Percentiles rank a stretch among this genome's conserved stretches.
Evolutionary conservation across 345 rosid species (phyloP).

Genomic region (Eutrema japonicum): DNA sequence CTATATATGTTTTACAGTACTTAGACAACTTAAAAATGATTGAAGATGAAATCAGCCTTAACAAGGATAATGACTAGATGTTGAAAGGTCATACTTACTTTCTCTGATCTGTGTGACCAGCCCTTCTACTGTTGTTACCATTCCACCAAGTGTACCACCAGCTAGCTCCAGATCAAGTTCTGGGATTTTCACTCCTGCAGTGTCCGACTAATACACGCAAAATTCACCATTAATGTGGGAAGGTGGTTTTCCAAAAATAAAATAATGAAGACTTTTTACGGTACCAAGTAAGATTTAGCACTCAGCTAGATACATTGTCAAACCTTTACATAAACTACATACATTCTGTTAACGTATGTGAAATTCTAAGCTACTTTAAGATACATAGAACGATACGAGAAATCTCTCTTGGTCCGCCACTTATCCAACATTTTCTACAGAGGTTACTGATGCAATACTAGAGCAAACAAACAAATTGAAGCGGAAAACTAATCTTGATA

Average conservation of each 20-base stretch:
- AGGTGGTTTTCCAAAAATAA: neutral
- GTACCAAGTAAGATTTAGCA: too few species aligned
- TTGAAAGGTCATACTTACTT: conserved; percentile 58
- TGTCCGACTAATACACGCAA: conserved; percentile 69
- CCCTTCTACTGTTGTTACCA: conserved; percentile 95
- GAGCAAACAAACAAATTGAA: conserved; percentile 1
- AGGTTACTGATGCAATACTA: neutral
- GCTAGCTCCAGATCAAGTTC: conserved; percentile 88
- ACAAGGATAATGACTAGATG: conserved; percentile 5
- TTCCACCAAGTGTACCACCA: conserved; percentile 88
- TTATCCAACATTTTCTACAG: neutral
- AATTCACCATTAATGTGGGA: neutral
- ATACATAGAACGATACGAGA: neutral
- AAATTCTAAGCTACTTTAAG: neutral
- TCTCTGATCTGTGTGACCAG: conserved; percentile 85
- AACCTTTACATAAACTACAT: too few species aligned
- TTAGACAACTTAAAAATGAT: neutral
- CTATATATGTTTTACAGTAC: neutral
- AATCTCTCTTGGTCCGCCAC: neutral
- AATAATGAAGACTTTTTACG: too few species aligned
- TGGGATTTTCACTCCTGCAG: conserved; percentile 75
- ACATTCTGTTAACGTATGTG: too few species aligned
- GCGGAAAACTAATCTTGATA: conserved; percentile 63
- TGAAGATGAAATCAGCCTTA: neutral
- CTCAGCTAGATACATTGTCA: too few species aligned